Conservation (phyloP, 352 stramenopile species). For the Pythium dissotocum region DNA sequence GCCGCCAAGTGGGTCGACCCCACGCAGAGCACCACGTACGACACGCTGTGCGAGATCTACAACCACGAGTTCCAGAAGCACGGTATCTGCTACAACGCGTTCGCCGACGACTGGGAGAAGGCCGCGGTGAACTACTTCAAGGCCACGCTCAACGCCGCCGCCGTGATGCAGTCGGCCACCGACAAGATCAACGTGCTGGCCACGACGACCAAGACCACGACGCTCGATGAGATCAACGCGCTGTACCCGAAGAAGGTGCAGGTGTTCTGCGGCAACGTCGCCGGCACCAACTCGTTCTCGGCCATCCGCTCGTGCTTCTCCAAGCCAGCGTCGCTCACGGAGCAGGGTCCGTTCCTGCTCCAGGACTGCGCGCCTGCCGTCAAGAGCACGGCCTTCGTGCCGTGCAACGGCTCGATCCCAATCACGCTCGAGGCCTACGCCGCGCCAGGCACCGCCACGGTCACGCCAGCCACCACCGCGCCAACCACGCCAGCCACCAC, state of each 20-base stretch:
- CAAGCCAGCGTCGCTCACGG: constrained; percentile 35
- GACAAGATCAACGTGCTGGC: constrained; percentile 65
- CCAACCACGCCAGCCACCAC: constrained; percentile 6
- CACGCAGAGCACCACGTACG: constrained; percentile 48
- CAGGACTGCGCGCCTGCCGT: constrained; percentile 49
- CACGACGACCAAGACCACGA: constrained; percentile 17
- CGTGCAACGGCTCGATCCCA: constrained; percentile 43
- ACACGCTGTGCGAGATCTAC: constrained; percentile 79
- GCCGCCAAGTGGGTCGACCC: constrained; percentile 65
- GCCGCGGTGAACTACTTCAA: constrained; percentile 66
- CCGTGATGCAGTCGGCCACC: constrained; percentile 37
- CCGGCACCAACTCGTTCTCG: constrained; percentile 63
- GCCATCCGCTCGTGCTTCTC: constrained; percentile 65
- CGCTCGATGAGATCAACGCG: constrained; percentile 31
- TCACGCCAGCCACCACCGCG: constrained; percentile 4
- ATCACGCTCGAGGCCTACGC: constrained; percentile 52
- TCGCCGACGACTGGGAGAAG: constrained; percentile 47
- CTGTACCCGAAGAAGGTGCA: constrained; percentile 66
- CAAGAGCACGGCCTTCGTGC: constrained; percentile 49
- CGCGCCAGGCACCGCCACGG: constrained; percentile 28
- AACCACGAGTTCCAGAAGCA: constrained; percentile 88
- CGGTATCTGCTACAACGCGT: constrained; percentile 69
- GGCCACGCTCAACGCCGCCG: constrained; percentile 55
- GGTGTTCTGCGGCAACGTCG: constrained; percentile 60
- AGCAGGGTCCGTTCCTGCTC: constrained; percentile 44